Base-by-base conservation (phyloP, 176 grass and related monocot species). In the Themeda triandra region DNA sequence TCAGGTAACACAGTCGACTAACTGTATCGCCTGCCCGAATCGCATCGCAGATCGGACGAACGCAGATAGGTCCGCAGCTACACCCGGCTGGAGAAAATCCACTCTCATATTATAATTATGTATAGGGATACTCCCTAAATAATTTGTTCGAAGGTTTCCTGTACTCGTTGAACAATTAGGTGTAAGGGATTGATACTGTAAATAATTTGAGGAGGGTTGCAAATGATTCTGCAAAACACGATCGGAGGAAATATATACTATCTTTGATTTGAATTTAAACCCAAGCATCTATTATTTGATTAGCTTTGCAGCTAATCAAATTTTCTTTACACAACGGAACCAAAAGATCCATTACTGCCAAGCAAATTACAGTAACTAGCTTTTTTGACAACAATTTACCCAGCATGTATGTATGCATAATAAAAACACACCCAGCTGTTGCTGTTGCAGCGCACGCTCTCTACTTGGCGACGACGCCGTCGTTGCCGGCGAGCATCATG, bases 401-500 rank as follows among this genome's bases (percentile, higher is more conserved):
- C 30, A 51, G 62, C 76, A 76, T 46, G 71, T 76, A 69, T 37
- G 36, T 76, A 69, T 37, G 36, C 48, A 44, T 82, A 87, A 56
- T 24, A 77, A 75, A 41, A 69, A 63, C 80, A 56, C 44, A 40
- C 27, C 33, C 70, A 75, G 45, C n/a, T 33, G 62, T 17, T 33
- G 62, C 14, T 3, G 78, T 60, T 24, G 63, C 27, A 2, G 0
- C 45, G 48, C 4, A 15, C n/a, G 48, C 42, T 19, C 2, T 32
- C 82, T 78, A 80, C 80, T 92, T 64, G 14, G 39, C 69, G 19
- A 94, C 91, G 14, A 98, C 87, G 5, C 96, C 96, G 30, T 98
- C 91, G 59, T 93, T 98, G 12, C 93, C 96, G 46, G 96, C 91
- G 41, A 98, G 88, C 77, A 92, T 94, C 84, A 95, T 89, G 77